Evolutionary conservation across 192 early-diverging fungal species (phyloP), one percentile per base, ranked within the genome.

Genomic region (Umbelopsis ramanniana): DNA sequence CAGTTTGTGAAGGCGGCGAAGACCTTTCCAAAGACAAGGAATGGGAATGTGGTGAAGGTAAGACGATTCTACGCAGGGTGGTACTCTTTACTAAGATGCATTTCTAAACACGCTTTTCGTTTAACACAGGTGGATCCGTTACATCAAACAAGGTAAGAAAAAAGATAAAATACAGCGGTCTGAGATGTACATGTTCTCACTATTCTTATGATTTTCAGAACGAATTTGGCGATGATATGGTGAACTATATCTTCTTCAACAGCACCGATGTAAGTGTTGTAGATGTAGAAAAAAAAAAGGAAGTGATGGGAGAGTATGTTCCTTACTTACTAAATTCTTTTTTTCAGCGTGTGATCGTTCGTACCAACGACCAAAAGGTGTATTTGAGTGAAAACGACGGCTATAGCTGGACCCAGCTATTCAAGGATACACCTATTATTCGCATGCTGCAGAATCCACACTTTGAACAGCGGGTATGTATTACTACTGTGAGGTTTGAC

Each of bases 1-100:
- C 93, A 47, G 79, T 86, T 60, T 99, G 97, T 78, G 78, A 78
- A 19, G 94, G 89, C 55, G 96, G 95, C 15, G 46, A 84, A 2
- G 86, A 96, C 47, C 71, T 92, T 66, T 76, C 75, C 23, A 72
- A 84, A 0, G 67, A 87, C 45, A 85, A 87, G 38, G 84, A 93
- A 46, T 86, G 92, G 52, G 76, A 86, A 8, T 98, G 96, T 72
- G 91, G 89, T 22, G 81, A 86, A 70, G 69, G 53, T 33, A 33
- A 53, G 53, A 29, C 9, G 54, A 57, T 29, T 57, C 24, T 17
- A 19, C 19, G 11, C 4, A 1, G 22, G 23, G 7, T 9, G 0
- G 17, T 4, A 19, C 17, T 12, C 7, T 33, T 63, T 38, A 6
- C 29, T 29, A 5, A 3, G 33, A 38, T 12, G 14, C 12, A 63